phyloP scores from a whole-genome alignment of 2,329 filamentous ascomycete genomes.

The Xylaria sp. region DNA sequence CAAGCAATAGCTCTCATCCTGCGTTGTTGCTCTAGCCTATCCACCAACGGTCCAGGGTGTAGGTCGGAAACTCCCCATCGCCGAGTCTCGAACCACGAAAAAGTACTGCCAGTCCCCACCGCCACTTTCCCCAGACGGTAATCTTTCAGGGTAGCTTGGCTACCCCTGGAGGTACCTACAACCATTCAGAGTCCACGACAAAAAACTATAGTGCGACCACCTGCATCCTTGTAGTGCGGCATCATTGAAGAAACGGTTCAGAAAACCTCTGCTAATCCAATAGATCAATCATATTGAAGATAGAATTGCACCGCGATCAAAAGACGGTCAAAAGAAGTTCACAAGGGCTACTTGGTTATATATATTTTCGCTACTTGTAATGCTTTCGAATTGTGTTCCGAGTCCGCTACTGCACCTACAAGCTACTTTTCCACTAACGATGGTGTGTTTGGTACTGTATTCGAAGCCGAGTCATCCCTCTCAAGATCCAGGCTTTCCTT shows the following conservation, averaged over 20 bases:
- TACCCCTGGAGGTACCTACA: not conserved
- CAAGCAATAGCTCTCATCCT: not conserved
- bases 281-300: too few relatives aligned
- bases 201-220: not conserved
- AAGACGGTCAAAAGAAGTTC: too few relatives aligned
- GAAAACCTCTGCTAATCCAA: too few relatives aligned
- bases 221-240: not conserved
- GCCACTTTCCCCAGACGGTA: constrained; percentile 18
- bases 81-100: constrained; percentile 19
- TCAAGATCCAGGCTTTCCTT: constrained; percentile 63
- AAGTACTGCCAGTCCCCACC: constrained; percentile 36
- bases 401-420: constrained; percentile 3
- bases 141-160: not conserved
- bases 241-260: not conserved
- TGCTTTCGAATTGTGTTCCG: not conserved
- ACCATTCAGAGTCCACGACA: not conserved
- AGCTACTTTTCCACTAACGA: constrained; percentile 32
- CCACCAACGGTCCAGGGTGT: too few relatives aligned
- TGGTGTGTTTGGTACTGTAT: constrained; percentile 25
- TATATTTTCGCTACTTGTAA: not conserved
- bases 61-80: constrained; percentile 15
- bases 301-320: too few relatives aligned
- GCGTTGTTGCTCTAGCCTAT: not conserved
- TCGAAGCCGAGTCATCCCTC: constrained; percentile 40
- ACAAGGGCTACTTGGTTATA: not conserved